Conservation (phyloP, 192 early-diverging fungal genomes). For the Blastocladiella britannica region DNA sequence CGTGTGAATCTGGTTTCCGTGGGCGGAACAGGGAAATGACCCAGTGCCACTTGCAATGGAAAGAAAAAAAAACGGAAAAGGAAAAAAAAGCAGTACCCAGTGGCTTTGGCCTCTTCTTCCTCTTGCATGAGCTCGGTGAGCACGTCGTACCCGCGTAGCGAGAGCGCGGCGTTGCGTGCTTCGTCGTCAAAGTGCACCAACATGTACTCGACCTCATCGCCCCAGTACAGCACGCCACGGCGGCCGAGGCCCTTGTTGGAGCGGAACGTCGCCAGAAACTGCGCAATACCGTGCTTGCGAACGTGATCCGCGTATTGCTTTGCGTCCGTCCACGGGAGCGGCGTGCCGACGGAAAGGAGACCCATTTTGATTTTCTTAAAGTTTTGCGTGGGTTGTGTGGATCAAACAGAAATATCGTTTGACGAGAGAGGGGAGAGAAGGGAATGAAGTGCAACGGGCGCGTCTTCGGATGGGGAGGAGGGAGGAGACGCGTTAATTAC, state of each 20-base stretch:
- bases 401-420: too few relatives aligned
- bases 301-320: conserved; percentile 67
- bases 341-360: conserved; percentile 82
- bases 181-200: conserved; percentile 61
- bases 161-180: conserved; percentile 44
- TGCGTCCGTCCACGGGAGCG: conserved; percentile 83
- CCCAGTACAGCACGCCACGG: conserved; percentile 73
- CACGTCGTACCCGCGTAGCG: conserved; percentile 60
- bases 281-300: conserved; percentile 71
- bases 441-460: too few relatives aligned
- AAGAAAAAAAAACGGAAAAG: conserved; percentile 2
- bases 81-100: conserved; percentile 2
- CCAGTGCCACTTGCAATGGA: conserved; percentile 3
- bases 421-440: too few relatives aligned
- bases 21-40: conserved; percentile 1
- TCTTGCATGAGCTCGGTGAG: conserved; percentile 45
- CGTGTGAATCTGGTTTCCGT: too few relatives aligned
- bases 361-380: too few relatives aligned
- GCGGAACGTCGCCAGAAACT: conserved; percentile 76
- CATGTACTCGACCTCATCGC: conserved; percentile 95
- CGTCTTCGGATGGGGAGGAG: too few relatives aligned
- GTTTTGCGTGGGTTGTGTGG: too few relatives aligned
- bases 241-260: conserved; percentile 49
- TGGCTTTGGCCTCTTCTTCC: conserved; percentile 33
- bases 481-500: too few relatives aligned